Evolutionary conservation across 192 early-diverging fungal species (phyloP).

Genomic region (Backusella psychrophila): DNA sequence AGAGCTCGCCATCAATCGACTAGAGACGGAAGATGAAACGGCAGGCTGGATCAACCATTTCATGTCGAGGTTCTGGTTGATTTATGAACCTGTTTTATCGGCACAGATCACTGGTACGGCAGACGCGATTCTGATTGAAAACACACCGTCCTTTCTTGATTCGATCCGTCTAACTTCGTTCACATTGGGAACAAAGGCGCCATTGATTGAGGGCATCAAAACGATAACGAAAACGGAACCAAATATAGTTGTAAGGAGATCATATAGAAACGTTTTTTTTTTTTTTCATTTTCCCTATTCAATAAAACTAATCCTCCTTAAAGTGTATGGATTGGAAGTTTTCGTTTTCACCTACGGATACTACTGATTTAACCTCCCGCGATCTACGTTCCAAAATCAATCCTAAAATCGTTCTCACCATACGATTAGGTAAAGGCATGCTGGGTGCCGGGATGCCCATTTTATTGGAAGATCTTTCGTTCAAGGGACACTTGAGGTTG

Average conservation of each 20-base stretch:
- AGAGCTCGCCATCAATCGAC: conserved; percentile 50
- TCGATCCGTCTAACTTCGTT: conserved; percentile 70
- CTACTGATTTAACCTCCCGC: conserved; percentile 65
- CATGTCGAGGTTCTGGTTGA: conserved; percentile 83
- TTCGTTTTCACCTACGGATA: conserved; percentile 81
- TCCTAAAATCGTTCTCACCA: conserved; percentile 83
- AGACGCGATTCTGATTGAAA: conserved; percentile 70
- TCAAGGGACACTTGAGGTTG: conserved; percentile 72
- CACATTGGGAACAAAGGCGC: conserved; percentile 77
- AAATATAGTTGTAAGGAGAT: conserved; percentile 59
- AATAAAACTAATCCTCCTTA: background rate
- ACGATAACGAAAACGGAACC: conserved; percentile 72
- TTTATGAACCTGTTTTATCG: conserved; percentile 84
- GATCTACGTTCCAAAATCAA: conserved; percentile 69
- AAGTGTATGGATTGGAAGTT: conserved; percentile 89
- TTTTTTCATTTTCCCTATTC: conserved; percentile 8
- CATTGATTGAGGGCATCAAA: conserved; percentile 66
- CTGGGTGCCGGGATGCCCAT: conserved; percentile 83
- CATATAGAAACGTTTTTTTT: conserved; percentile 4
- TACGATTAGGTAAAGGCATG: conserved; percentile 84
- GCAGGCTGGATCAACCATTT: conserved; percentile 90
- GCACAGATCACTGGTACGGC: conserved; percentile 66
- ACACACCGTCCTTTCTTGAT: conserved; percentile 78
- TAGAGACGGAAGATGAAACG: conserved; percentile 55
- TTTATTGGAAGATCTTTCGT: conserved; percentile 81